Evolutionary conservation across 2,329 filamentous ascomycete genomes (phyloP).

Genomic region (Diplodia mutila): DNA sequence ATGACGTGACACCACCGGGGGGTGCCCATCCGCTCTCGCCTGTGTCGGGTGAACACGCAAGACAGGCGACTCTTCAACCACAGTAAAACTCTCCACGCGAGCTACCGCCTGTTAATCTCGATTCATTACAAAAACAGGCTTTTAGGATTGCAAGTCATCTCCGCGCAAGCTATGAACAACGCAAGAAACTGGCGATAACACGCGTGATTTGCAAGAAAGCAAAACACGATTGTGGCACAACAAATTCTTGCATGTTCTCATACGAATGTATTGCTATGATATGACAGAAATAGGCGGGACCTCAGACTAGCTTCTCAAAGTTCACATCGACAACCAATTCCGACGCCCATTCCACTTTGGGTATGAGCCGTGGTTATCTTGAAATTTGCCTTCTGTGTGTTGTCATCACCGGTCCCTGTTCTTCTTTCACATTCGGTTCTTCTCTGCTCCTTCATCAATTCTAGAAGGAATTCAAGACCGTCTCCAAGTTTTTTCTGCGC

Average conservation of each 20-base stretch:
- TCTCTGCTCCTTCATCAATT: background rate
- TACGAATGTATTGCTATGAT: background rate
- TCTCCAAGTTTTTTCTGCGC: background rate
- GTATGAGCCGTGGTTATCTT: slow-evolving; percentile 5
- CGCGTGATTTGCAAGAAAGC: background rate
- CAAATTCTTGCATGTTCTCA: background rate
- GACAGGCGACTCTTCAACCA: background rate
- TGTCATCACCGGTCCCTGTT: slow-evolving; percentile 19
- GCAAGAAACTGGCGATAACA: background rate
- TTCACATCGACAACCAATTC: slow-evolving; percentile 14
- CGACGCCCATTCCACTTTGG: background rate
- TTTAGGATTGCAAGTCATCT: no score
- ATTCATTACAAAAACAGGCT: background rate
- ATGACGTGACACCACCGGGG: background rate
- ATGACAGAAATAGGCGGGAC: background rate
- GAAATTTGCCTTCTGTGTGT: slow-evolving; percentile 21
- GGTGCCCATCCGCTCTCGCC: background rate
- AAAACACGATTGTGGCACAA: background rate
- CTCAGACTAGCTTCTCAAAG: slow-evolving; percentile 19
- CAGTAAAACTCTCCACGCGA: background rate
- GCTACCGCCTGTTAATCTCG: background rate
- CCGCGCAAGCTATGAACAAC: no score
- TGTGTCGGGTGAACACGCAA: background rate
- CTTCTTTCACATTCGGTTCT: background rate
- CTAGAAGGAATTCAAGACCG: background rate